phyloP scores from a whole-genome alignment of 169 alveolate species.

The Plasmodium vivax region DNA sequence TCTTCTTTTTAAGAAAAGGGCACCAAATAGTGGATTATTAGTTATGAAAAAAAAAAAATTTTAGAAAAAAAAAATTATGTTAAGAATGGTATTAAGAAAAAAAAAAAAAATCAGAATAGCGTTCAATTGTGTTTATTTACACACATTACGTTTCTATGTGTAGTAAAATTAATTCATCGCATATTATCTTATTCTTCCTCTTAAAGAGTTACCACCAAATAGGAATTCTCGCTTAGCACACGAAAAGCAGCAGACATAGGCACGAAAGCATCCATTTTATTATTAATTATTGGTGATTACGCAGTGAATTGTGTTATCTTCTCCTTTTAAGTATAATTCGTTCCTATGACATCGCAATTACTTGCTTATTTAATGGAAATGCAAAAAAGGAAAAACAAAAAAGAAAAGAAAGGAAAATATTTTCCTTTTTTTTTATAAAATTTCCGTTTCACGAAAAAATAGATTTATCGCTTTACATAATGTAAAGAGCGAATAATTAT shows the following conservation, averaged over 20 bases:
- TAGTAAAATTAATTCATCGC: not conserved
- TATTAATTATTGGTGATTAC: not conserved
- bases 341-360: not conserved
- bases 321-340: not conserved
- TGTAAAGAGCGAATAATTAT: not conserved
- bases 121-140: not conserved
- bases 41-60: too few relatives aligned
- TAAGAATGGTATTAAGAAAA: not conserved
- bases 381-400: not conserved
- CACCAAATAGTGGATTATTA: too few relatives aligned
- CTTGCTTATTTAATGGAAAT: not conserved
- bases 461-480: not conserved
- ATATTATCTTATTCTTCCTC: not conserved
- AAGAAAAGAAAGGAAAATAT: not conserved
- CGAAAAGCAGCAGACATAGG: not conserved
- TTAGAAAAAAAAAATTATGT: too few relatives aligned
- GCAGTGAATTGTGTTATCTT: not conserved
- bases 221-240: not conserved
- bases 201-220: not conserved
- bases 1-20: too few relatives aligned
- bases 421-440: not conserved
- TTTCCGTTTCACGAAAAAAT: not conserved
- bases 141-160: not conserved
- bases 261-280: not conserved
- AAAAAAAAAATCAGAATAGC: not conserved